Percentiles rank a stretch among this genome's conserved stretches.
Conservation (phyloP, 495 filamentous ascomycete species). For the Physcia stellaris region DNA sequence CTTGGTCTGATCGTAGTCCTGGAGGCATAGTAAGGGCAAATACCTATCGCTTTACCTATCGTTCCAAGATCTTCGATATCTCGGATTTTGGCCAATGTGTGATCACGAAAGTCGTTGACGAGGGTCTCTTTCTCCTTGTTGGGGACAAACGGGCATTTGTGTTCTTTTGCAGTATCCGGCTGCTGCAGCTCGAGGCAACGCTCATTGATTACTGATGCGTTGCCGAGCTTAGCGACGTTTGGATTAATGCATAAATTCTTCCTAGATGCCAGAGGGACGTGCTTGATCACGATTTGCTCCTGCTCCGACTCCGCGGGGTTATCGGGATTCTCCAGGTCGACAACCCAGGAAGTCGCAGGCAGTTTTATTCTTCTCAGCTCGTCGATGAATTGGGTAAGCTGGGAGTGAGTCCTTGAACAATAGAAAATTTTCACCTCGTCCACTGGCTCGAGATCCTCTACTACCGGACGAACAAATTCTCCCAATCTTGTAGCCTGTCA, state of each 20-base stretch:
- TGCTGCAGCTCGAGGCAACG: conserved; percentile 87
- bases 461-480: conserved; percentile 19
- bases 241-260: conserved; percentile 92
- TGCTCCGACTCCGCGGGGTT: conserved; percentile 19
- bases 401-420: conserved; percentile 91
- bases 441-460: conserved; percentile 36
- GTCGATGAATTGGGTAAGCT: conserved; percentile 83
- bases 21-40: conserved; percentile 95
- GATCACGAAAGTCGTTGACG: conserved; percentile 75
- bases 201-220: conserved; percentile 81
- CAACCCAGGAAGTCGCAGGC: conserved; percentile 38
- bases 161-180: conserved; percentile 46
- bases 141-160: conserved; percentile 68
- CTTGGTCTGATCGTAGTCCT: conserved; percentile 66
- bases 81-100: conserved; percentile 66
- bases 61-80: conserved; percentile 86
- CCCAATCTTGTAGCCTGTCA: conserved; percentile 20
- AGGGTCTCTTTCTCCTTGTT: conserved; percentile 57
- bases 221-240: conserved; percentile 55
- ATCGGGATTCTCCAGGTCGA: conserved; percentile 23
- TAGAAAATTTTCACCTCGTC: conserved; percentile 73
- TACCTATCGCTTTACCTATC: conserved; percentile 62
- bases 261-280: conserved; percentile 76
- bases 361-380: conserved; percentile 75
- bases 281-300: conserved; percentile 53